Base-by-base conservation (phyloP, 1,139 yeast genomes). In the Saccharomyces hybrid region DNA sequence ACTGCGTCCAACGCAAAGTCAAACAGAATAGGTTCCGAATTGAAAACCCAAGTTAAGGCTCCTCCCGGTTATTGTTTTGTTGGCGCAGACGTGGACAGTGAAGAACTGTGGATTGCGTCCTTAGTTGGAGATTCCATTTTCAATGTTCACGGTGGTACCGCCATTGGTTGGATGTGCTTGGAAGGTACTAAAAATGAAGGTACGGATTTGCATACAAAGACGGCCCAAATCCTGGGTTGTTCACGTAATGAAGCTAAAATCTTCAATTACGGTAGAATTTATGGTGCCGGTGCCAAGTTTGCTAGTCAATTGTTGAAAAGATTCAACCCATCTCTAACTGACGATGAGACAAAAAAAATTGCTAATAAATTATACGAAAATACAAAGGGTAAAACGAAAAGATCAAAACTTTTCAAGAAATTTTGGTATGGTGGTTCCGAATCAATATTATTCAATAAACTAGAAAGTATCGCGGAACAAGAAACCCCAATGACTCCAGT, bases 11-110 rank as follows among this genome's bases (percentile, higher is more conserved):
- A 95, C 71, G 95, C 97, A 0, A 95, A 95, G 65, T 75, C 75
- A 60, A 81, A 81, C 53, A 74, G 98, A 57, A 82, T 95, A 50
- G 99, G 99, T 0, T 90, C 98, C 0, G 99, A 95, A 67, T 75
- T 93, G 57, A 95, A 95, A 70, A 83, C 97, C 0, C 82, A 89
- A 75, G 75, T 95, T 5, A 76, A 78, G 57, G 97, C 98, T 0
- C 99, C 99, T 0, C 74, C 79, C 2, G 98, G 98, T 0, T 93
- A 90, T 68, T 81, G 82, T 49, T 87, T 95, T 73, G 96, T 95
- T 9, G 99, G 99, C 5, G 99, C 99, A 1, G 96, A 95, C 75
- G 99, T 95, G 4, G 99, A 95, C 70, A 88, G 97, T 46, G 99
- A 95, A 69, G 99, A 95, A 67, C 76, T 95, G 51, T 95, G 99